Evolutionary conservation across 176 grass and related monocot genomes (phyloP).

Genomic region (Thinopyrum elongatum): DNA sequence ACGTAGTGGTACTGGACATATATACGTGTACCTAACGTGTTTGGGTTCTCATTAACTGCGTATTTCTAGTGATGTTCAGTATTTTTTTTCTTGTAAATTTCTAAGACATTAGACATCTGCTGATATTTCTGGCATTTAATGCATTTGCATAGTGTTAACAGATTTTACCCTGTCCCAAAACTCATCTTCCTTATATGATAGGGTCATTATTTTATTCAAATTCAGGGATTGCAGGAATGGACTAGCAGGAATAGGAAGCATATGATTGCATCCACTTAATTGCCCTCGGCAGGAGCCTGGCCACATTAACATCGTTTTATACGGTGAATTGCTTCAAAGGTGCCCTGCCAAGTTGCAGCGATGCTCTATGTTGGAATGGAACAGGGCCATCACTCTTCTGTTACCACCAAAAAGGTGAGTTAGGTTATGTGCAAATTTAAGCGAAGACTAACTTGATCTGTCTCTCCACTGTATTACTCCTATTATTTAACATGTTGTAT

Average conservation of each 20-base stretch:
- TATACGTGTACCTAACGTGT: background rate
- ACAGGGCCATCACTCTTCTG: background rate
- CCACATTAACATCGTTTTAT: slow-evolving; percentile 1
- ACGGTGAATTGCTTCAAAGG: background rate
- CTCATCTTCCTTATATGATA: background rate
- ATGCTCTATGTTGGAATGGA: background rate
- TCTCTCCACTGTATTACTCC: background rate
- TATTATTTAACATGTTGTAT: background rate
- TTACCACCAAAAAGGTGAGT: background rate
- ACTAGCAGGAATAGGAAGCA: background rate
- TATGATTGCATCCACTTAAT: background rate
- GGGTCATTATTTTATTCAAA: background rate
- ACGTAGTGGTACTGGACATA: background rate
- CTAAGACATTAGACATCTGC: slow-evolving; percentile 7
- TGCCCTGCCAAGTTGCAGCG: background rate
- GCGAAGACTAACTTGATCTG: slow-evolving; percentile 9
- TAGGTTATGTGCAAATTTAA: background rate
- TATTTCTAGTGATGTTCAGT: background rate
- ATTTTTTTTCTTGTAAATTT: background rate
- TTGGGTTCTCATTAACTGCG: background rate
- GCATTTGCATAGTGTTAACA: background rate
- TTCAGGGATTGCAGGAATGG: slow-evolving; percentile 8
- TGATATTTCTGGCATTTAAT: background rate
- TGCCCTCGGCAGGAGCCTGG: slow-evolving; percentile 1
- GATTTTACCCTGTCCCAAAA: background rate